Base-by-base conservation (phyloP, 805 yeast species). In the Cyberlindnera euphorbiiphila region DNA sequence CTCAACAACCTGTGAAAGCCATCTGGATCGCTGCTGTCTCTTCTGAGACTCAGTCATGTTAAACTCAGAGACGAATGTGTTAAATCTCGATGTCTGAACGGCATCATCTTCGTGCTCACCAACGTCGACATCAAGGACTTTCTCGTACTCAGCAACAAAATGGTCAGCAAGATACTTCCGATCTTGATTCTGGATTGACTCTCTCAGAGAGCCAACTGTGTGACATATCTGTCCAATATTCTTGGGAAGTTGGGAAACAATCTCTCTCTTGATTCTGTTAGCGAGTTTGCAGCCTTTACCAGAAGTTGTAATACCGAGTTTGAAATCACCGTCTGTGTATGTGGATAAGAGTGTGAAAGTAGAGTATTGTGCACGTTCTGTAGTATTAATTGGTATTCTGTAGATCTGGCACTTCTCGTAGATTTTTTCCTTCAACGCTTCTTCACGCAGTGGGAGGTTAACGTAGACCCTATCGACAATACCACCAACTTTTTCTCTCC, bases 271-370 rank as follows among this genome's bases (percentile, higher is more conserved):
- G 50, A 89, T 72, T 49, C 95, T 69, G 37, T 79, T 74, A 1
- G 96, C 95, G 35, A 89, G 65, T 35, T 86, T 76, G 63, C 97
- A 89, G 5, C 97, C 96, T 61, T 84, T 84, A 0, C 96, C 95
- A 18, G 80, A 74, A 0, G 97, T 89, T 3, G 91, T 78, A 9
- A 89, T 76, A 1, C 95, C 94, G 36, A 89, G 49, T 57, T 85
- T 91, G 60, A 89, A 77, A 35, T 74, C 77, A 6, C 94, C 93
- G 39, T 80, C 78, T 2, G 67, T 63, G 53, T 74, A 76, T 0
- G 89, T 76, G 0, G 96, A 83, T 16, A 87, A 65, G 37, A 87
- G 59, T 1, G 91, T 76, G 57, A 89, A 89, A 0, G 89, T 76
- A 37, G 93, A 84, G 18, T 71, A 66, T 22, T 78, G 78, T 0